Evolutionary conservation across 1,284 basidiomycete genomes (phyloP), one percentile per base, ranked within the genome.

Genomic region (Ustilago tritici): DNA sequence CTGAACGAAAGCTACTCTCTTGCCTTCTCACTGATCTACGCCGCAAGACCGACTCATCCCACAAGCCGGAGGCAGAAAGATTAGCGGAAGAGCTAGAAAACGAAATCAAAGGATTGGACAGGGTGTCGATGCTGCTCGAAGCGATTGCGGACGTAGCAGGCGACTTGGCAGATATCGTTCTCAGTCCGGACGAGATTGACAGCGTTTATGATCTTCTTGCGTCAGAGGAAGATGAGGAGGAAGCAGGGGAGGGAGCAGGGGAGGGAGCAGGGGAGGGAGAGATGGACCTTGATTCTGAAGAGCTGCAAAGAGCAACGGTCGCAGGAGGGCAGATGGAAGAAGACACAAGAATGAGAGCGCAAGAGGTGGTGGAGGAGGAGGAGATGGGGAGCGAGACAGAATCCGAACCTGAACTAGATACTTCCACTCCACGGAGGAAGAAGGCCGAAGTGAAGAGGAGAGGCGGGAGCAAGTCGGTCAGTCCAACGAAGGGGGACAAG

Each of bases 171-270:
- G 81, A 84, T 49, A 46, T 82, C 14, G 78, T 84, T 15, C 60
- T 84, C 3, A 71, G 77, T 32, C 82, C 82, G 2, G 79, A 78
- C 12, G 82, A 84, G 61, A 76, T 79, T 12, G 82, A 84, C 41
- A 64, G 62, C 4, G 73, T 81, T 0, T 84, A 78, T 50, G 82
- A 84, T 36, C 49, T 82, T 31, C 56, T 83, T 17, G 75, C 64
- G 1, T 40, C 36, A 15, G 75, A 73, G 14, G 74, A 71, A 7
- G 74, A 69, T 4, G 60, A 66, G 40, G 56, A 64, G 31, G 49
- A 32, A 46, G 64, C 66, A 8, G 65, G 62, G 28, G 65, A 70
- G 12, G 72, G 60, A 12, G 64, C 66, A 8, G 65, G 62, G 28
- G 65, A 70, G 12, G 72, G 60, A 12, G 70, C 19, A 36, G 61